Base-by-base conservation (phyloP, 208 protist genomes). In the Leishmania arabica region DNA sequence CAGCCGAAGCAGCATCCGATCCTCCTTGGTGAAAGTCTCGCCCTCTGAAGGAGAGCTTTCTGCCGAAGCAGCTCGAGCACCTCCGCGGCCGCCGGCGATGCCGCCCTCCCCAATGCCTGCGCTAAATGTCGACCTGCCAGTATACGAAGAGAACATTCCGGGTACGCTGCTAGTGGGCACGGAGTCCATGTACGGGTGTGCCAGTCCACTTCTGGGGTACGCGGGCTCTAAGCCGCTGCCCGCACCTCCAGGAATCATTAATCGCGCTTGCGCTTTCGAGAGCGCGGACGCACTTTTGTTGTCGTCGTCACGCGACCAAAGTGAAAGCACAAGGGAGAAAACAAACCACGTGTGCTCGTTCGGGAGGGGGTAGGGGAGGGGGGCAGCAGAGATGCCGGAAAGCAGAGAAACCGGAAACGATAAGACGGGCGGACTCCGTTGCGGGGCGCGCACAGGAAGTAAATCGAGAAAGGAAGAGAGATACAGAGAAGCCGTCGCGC, bases 1-100 rank as follows among this genome's bases (percentile, higher is more conserved):
- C 27, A 96, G 78, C 66, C 88, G 84, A 37, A 97, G 84, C 84
- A 95, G 82, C 85, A 96, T 91, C 42, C 93, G 89, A 78, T 97
- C 91, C 71, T 96, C 88, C 7, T 84, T 79, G 3, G 88, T 93
- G 70, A 95, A 95, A 53, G 73, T 60, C 66, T 62, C 78, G 42
- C 74, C 78, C 37, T 83, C 62, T 40, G 51, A 19, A 8, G 40
- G 49, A 5, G 21, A 24, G 66, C 72, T 65, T 34, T 24, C 47
- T 37, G 24, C 37, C 47, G 49, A 53, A 24, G 15, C 37, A 21
- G 45, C 40, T 37, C 51, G 45, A 53, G 8, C 62, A 11, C 9
- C 70, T 42, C 6, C 21, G 24, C 34, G 51, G 11, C 31, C 77
- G 47, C 70, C 47, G 34, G 24, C n/a, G 15, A 60, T 31, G 4